Evolutionary conservation across 1,284 basidiomycete species (phyloP), one percentile per base, ranked within the genome.

Genomic region (Ganoderma boninense): DNA sequence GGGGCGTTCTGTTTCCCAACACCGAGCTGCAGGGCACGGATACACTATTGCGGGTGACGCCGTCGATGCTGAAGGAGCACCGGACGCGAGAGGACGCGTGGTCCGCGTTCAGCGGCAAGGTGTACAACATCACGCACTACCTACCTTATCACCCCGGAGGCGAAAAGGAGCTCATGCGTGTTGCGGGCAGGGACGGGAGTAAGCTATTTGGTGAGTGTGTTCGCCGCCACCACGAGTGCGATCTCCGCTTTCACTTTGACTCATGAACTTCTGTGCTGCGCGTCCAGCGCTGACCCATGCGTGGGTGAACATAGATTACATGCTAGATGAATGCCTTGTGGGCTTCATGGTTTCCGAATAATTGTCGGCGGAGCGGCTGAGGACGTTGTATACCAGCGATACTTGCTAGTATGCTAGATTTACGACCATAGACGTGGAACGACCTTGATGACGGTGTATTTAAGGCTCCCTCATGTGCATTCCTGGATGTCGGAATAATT

Each of bases 51-150:
- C 90, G 96, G 42, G 90, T 99, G 67, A 92, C 96, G 4, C 90
- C 94, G 11, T 94, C 92, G 0, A 89, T 96, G 79, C 86, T 99
- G 65, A 95, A 95, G 78, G 83, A 87, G 78, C 97, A 99, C 80
- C 91, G 94, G 73, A 92, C 87, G 49, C 85, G 83, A n/a, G 91
- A 94, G 64, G 97, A 99, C 80, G 97, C 96, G 0, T 99, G 97
- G 97, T 91, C 96, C 7, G 92, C 91, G 0, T 93, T 99, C 82
- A 91, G 93, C 74, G 97, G 97, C 62, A 97, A 95, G 79, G 97
- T 99, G 29, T 99, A 99, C 84, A 98, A 99, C 80, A 94, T 99
- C 62, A 97, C 97, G 1, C 90, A 94, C 0, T 99, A 99, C 81
- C 82, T 98, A 7, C 86, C 91, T 0, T 99, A 93, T 77, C 98